These are phyloP conservation scores for Mycena leptocephala DNA, from an alignment of 768 basidiomycete genomes.

Conservation along the genomic window DNA sequence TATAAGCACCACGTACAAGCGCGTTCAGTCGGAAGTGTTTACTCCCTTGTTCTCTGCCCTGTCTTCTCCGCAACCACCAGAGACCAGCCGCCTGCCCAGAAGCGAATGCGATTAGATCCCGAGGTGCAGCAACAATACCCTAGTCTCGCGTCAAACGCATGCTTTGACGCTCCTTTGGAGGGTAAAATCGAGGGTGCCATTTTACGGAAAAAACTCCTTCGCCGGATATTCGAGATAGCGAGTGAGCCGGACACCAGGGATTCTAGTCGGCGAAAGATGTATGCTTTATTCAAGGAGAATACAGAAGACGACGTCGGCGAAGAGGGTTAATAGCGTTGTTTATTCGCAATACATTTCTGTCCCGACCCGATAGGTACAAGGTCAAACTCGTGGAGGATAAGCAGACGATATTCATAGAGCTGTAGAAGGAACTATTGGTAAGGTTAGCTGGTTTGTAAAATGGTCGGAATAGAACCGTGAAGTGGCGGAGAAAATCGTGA, in stretches of 20 bases:
- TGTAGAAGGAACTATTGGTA: too few species aligned
- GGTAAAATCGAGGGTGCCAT: constrained; percentile 49
- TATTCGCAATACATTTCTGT: neutral
- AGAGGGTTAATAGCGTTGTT: constrained; percentile 18
- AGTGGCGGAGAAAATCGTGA: too few species aligned
- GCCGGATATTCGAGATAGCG: constrained; percentile 81
- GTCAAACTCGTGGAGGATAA: too few species aligned
- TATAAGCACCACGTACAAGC: constrained; percentile 77
- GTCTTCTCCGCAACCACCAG: constrained; percentile 43
- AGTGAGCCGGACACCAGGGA: constrained; percentile 83
- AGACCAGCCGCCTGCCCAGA: constrained; percentile 61
- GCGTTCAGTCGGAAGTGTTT: constrained; percentile 79
- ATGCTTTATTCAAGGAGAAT: constrained; percentile 82
- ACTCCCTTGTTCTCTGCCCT: constrained; percentile 79
- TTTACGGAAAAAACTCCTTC: constrained; percentile 73
- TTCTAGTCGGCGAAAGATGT: constrained; percentile 87
- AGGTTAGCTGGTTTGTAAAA: too few species aligned
- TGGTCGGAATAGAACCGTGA: too few species aligned
- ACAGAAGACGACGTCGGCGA: constrained; percentile 62
- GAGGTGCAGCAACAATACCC: constrained; percentile 53
- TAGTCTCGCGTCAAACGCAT: constrained; percentile 70
- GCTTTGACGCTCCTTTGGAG: constrained; percentile 60
- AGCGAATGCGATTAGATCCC: constrained; percentile 62
- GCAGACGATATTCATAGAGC: too few species aligned
- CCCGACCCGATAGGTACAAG: too few species aligned